These are phyloP conservation scores for Aspergillus indologenus DNA, from an alignment of 495 filamentous ascomycete genomes.

Conservation along the genomic window DNA sequence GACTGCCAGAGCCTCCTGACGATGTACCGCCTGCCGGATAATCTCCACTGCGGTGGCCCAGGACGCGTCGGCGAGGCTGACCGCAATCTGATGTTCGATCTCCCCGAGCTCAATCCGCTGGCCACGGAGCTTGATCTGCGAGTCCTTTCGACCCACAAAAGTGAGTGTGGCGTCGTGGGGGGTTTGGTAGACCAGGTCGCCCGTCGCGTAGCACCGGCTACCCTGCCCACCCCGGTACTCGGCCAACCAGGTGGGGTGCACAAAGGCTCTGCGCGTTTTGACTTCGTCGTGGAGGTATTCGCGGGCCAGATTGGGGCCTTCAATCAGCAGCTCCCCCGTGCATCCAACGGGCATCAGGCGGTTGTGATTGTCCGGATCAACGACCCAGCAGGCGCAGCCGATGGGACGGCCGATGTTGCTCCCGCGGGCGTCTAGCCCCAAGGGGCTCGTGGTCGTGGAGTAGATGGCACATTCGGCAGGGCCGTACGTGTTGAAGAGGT, in stretches of 20 bases:
- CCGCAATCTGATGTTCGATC: constrained; percentile 30
- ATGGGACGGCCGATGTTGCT: constrained; percentile 9
- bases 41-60: no score
- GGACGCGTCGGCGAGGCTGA: no score
- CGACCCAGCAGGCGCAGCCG: constrained; percentile 41
- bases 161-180: constrained; percentile 14
- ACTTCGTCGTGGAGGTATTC: constrained; percentile 44
- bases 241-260: constrained; percentile 19
- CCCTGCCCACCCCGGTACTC: neutral
- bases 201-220: constrained; percentile 28
- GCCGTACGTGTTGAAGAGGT: no score
- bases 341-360: constrained; percentile 48
- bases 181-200: constrained; percentile 20
- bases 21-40: no score
- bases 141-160: constrained; percentile 28
- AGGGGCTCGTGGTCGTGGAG: no score
- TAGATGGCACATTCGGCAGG: no score
- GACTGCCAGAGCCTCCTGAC: no score
- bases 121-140: constrained; percentile 37
- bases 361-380: constrained; percentile 46
- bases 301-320: constrained; percentile 47
- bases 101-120: constrained; percentile 42
- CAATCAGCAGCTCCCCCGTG: constrained; percentile 49
- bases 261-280: constrained; percentile 44
- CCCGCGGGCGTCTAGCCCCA: no score